Evolutionary conservation across 176 grass and related monocot species (phyloP), one percentile per base, ranked within the genome.

Genomic region (Zoysia japonica): DNA sequence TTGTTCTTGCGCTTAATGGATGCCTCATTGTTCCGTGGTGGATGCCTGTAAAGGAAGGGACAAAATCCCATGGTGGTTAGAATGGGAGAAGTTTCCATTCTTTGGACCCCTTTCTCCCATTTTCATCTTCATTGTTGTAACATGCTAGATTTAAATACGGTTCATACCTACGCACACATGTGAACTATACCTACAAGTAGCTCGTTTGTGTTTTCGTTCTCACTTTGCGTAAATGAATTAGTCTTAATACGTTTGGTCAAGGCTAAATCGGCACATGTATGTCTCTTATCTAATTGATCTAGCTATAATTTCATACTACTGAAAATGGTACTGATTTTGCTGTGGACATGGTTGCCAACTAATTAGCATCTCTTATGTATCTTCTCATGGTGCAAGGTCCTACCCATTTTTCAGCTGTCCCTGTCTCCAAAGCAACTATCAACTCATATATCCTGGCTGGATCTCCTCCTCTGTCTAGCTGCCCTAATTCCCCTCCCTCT

Each of bases 371-470:
- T 47, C 47, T 14, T 11, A 28, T n/a, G 47, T 68, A 5, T 28
- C 62, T 61, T 85, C 71, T 61, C 11, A 76, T 28, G 4, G 11
- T 46, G 55, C 28, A 84, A 84, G 74, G 76, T 76, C 55, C 37
- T 28, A 12, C 46, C 19, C 5, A 37, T 63, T 55, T 62, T 63
- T 54, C 47, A 80, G 47, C 64, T n/a, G 28, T 65, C 78, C 76
- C 61, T 79, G 80, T 83, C 47, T 62, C 75, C 68, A 80, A 86
- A 80, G 63, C 74, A 50, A 42, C 67, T 28, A 80, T 52, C 74
- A 50, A 42, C 67, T 28, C 70, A 19, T 46, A 17, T 65, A 46
- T n/a, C 46, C 38, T 69, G 69, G 74, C 38, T 36, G 9, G 60
- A 64, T n/a, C 38, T 78, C 14, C 38, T 78, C 14, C 51, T 72